Conservation (phyloP, 1,284 basidiomycete genomes). For the Serendipita sp. region DNA sequence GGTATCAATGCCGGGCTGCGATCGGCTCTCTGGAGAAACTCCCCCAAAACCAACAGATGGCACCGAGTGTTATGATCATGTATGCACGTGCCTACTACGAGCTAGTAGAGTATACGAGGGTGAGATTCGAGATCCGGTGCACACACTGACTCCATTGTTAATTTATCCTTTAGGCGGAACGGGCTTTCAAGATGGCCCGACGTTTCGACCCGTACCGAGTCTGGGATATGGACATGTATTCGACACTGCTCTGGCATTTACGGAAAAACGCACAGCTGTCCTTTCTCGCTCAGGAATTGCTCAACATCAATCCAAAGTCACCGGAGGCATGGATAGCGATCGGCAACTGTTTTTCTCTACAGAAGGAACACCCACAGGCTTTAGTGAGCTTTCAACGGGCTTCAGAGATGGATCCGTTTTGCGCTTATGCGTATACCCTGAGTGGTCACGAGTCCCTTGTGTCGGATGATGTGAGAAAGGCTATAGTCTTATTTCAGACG, state of each 20-base stretch:
- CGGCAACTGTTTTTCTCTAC: constrained; percentile 83
- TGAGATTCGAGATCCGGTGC: constrained; percentile 29
- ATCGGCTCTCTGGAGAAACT: constrained; percentile 62
- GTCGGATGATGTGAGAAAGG: constrained; percentile 83
- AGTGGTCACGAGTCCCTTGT: constrained; percentile 83
- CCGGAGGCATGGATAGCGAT: constrained; percentile 90
- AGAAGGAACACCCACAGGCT: constrained; percentile 82
- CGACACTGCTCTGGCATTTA: constrained; percentile 87
- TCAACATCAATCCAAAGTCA: constrained; percentile 64
- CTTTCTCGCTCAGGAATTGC: constrained; percentile 77
- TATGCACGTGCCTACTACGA: constrained; percentile 80
- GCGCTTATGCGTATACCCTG: constrained; percentile 85
- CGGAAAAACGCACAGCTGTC: constrained; percentile 69
- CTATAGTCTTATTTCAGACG: constrained; percentile 76
- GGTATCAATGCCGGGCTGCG: constrained; percentile 64
- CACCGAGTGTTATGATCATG: constrained; percentile 65
- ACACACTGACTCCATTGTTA: neutral
- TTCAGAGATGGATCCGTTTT: constrained; percentile 65
- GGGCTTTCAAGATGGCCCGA: constrained; percentile 70
- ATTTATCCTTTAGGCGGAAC: constrained; percentile 48
- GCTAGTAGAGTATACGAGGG: constrained; percentile 69
- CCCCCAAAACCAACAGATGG: constrained; percentile 60
- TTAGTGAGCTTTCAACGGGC: constrained; percentile 85
- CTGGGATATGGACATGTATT: constrained; percentile 86
- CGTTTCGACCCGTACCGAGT: constrained; percentile 72